These are phyloP conservation scores for Tephrocybe sp. DNA, from an alignment of 768 basidiomycete genomes.

Conservation along the genomic window DNA sequence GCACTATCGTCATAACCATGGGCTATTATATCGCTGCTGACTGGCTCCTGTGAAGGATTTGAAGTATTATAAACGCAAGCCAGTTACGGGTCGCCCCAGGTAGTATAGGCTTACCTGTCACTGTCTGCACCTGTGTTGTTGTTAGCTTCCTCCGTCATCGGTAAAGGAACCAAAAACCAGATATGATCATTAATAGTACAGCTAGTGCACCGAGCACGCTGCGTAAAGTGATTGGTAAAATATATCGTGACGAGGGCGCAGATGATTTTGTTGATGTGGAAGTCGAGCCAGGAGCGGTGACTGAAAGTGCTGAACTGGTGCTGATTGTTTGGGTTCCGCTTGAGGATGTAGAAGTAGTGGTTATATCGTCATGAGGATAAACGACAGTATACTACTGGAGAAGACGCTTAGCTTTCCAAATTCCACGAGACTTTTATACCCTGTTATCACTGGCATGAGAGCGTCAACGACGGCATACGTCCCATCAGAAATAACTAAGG, in stretches of 20 bases:
- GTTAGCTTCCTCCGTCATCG: slow-evolving; percentile 24
- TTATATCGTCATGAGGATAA: slow-evolving; percentile 18
- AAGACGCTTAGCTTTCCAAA: background rate
- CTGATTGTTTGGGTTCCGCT: slow-evolving; percentile 8
- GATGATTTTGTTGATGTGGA: slow-evolving; percentile 19
- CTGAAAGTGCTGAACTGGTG: slow-evolving; percentile 12
- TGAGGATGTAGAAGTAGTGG: slow-evolving; percentile 8
- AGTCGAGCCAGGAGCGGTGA: slow-evolving; percentile 9
- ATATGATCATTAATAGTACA: slow-evolving; percentile 23
- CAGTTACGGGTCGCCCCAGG: background rate
- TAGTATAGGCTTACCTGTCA: slow-evolving; percentile 20
- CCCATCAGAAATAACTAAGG: slow-evolving; percentile 35
- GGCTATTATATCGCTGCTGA: background rate
- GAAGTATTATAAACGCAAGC: no score
- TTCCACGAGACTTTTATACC: background rate
- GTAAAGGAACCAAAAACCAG: slow-evolving; percentile 28
- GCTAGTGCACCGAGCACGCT: slow-evolving; percentile 29
- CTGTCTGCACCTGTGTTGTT: slow-evolving; percentile 34
- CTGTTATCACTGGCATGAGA: slow-evolving; percentile 28
- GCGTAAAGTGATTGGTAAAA: slow-evolving; percentile 30
- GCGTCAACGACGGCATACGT: slow-evolving; percentile 36
- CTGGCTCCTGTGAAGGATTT: background rate
- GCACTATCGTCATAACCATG: no score
- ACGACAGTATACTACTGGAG: slow-evolving; percentile 22
- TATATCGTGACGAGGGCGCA: slow-evolving; percentile 18